Evolutionary conservation across 2,329 filamentous ascomycete species (phyloP).

Genomic region (Daldinia sp.): DNA sequence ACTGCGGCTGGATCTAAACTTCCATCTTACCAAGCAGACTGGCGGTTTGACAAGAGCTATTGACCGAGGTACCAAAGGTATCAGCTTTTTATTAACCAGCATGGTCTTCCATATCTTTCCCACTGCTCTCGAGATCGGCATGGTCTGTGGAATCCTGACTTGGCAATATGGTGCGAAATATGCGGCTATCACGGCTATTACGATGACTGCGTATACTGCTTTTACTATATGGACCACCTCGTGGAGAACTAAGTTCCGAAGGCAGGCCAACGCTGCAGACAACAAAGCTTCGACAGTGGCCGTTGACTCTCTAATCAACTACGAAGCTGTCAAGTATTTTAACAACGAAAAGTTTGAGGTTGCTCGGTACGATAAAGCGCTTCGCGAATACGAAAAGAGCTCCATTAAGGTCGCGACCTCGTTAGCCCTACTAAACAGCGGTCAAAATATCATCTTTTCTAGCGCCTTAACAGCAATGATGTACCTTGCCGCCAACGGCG

Average conservation of each 20-base stretch:
- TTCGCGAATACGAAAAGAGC: conserved; percentile 87
- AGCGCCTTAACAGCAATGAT: conserved; percentile 95
- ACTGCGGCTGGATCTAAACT: conserved; percentile 86
- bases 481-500: conserved; percentile 92
- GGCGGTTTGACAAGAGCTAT: conserved; percentile 93
- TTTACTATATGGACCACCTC: conserved; percentile 97
- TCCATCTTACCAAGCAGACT: conserved; percentile 93
- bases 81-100: conserved; percentile 94
- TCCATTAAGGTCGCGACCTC: conserved; percentile 98
- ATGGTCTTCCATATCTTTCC: conserved; percentile 99
- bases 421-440: conserved; percentile 88
- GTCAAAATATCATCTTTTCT: conserved; percentile 97
- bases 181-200: conserved; percentile 85
- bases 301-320: conserved; percentile 97
- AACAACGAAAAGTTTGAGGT: conserved; percentile 99
- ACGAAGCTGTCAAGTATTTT: conserved; percentile 99
- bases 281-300: conserved; percentile 95
- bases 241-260: conserved; percentile 96
- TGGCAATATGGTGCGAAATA: conserved; percentile 95
- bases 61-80: conserved; percentile 96
- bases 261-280: conserved; percentile 94
- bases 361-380: conserved; percentile 84
- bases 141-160: conserved; percentile 96
- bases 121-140: conserved; percentile 89
- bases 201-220: conserved; percentile 94